Evolutionary conservation across 768 basidiomycete genomes (phyloP), one percentile per base, ranked within the genome.

Genomic region (Boletus reticuloceps): DNA sequence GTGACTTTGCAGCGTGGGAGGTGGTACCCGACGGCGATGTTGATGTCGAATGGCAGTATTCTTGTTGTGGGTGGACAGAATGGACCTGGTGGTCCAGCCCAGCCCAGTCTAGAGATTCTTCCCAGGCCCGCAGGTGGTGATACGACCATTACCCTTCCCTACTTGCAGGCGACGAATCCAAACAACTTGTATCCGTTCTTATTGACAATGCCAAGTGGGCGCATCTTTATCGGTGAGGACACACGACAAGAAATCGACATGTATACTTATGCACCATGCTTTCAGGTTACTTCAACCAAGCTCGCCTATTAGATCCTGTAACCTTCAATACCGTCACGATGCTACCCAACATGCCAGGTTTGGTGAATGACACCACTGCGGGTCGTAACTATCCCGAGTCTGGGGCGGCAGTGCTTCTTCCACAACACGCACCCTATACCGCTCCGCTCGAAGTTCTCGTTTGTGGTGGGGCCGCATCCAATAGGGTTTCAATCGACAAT

Each of bases 121-220:
- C 89, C 89, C 2, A 83, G 74, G 25, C 84, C 86, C 10, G 65
- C 66, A 0, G 89, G 89, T 2, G 89, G 85, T n/a, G 73, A 77
- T 47, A 89, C 88, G 0, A 72, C 75, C 11, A 52, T 86, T 50
- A 75, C 81, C 49, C 77, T 91, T 51, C 83, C 86, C 55, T 91
- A 82, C 74, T 73, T 91, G 34, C 66, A 74, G 34, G 77, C 87
- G 27, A 91, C 90, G 6, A 85, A 91, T 63, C 90, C 90, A 1
- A 84, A 88, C 64, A 91, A 91, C 62, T 68, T 92, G 47, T 92
- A 92, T 62, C 89, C 90, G 0, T 91, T 88, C 75, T 70, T 91
- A 34, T 69, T 85, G 51, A 77, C 89, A 8, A 77, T 92, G 17
- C 89, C 90, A 0, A 84, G 83, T 43, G 82, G 82, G 2, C 77